Percentiles rank a stretch among this genome's conserved stretches.
Conservation (phyloP, 1,284 basidiomycete genomes). For the Trametes sp. region DNA sequence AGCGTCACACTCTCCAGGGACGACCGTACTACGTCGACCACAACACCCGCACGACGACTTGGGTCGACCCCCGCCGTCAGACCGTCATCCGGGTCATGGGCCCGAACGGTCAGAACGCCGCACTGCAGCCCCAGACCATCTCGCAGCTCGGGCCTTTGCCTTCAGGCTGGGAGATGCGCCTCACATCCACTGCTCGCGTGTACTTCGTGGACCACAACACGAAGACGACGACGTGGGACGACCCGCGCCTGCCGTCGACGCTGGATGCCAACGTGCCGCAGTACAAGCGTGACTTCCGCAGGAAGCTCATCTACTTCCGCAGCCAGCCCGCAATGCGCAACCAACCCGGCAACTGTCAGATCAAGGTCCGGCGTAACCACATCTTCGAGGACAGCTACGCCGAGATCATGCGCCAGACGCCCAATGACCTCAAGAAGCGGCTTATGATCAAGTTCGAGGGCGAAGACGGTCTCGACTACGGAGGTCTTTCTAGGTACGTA, state of each 20-base stretch:
- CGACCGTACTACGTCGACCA: slow-evolving; percentile 98
- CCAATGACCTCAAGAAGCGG: slow-evolving; percentile 95
- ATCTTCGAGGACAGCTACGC: slow-evolving; percentile 98
- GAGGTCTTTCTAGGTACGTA: slow-evolving; percentile 90
- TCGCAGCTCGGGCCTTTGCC: slow-evolving; percentile 94
- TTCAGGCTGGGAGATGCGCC: slow-evolving; percentile 97
- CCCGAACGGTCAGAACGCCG: slow-evolving; percentile 75
- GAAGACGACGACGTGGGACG: slow-evolving; percentile 96
- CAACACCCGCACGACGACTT: slow-evolving; percentile 95
- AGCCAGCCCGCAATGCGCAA: slow-evolving; percentile 95
- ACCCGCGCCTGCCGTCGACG: slow-evolving; percentile 83
- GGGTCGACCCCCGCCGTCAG: slow-evolving; percentile 96
- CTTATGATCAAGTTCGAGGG: slow-evolving; percentile 99
- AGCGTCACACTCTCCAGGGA: slow-evolving; percentile 96
- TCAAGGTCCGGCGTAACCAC: slow-evolving; percentile 92
- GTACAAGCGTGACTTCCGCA: slow-evolving; percentile 98
- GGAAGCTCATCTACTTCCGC: slow-evolving; percentile 99
- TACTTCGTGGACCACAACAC: slow-evolving; percentile 99
- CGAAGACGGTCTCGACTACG: slow-evolving; percentile 98
- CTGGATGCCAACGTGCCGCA: slow-evolving; percentile 97
- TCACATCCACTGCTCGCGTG: slow-evolving; percentile 91
- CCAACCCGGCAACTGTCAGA: slow-evolving; percentile 92
- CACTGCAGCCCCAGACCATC: slow-evolving; percentile 81
- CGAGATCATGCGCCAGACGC: slow-evolving; percentile 93
- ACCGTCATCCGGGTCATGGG: slow-evolving; percentile 81